Conservation (phyloP, 2,329 filamentous ascomycete species). For the Torrubiella hemipterigena region DNA sequence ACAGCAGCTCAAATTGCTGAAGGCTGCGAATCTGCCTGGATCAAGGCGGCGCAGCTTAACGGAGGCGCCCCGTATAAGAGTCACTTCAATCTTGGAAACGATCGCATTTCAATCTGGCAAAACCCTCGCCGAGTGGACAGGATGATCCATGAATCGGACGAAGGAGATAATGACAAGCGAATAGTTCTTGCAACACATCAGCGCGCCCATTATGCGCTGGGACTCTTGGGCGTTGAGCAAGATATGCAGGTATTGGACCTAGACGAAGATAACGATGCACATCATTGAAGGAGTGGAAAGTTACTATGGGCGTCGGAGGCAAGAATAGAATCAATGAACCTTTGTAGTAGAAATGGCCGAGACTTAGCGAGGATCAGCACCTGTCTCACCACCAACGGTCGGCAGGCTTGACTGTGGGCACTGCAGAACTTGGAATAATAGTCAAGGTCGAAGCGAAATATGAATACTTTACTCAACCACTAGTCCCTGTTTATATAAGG, state of each 20-base stretch:
- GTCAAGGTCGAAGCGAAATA: no score
- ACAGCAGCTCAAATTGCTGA: slow-evolving; percentile 69
- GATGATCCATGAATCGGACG: slow-evolving; percentile 34
- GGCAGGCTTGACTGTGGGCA: no score
- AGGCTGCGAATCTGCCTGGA: slow-evolving; percentile 79
- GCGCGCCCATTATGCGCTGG: slow-evolving; percentile 63
- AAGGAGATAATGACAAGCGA: slow-evolving; percentile 27
- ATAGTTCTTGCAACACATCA: slow-evolving; percentile 52
- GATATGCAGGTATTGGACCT: background rate
- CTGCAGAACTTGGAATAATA: no score
- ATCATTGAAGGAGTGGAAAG: no score
- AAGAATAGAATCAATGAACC: no score
- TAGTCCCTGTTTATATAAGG: no score
- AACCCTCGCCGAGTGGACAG: slow-evolving; percentile 38
- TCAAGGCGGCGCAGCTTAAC: slow-evolving; percentile 58
- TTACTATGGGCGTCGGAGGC: no score
- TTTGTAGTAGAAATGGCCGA: no score
- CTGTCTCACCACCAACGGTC: no score
- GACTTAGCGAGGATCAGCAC: no score
- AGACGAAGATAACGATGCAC: slow-evolving; percentile 29
- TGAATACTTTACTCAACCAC: no score
- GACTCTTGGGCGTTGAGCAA: slow-evolving; percentile 38
- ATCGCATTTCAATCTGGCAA: slow-evolving; percentile 30
- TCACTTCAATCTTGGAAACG: slow-evolving; percentile 14
- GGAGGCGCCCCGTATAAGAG: slow-evolving; percentile 48